These are phyloP conservation scores for Bacidia rubella DNA, from an alignment of 495 filamentous ascomycete species.

Conservation along the genomic window DNA sequence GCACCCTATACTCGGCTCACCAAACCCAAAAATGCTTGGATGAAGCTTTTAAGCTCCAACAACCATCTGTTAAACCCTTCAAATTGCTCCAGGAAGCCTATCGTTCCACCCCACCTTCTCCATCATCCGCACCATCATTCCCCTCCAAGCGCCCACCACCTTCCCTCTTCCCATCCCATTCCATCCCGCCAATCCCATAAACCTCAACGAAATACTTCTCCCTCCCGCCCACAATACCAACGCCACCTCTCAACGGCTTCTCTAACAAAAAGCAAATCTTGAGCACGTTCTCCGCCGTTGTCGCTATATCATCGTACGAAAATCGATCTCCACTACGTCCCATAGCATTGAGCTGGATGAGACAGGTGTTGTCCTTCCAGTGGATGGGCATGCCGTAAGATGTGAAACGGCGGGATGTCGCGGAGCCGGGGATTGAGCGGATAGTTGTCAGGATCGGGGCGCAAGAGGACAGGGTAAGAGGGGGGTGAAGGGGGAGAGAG, in stretches of 20 bases:
- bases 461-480: neutral
- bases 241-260: neutral
- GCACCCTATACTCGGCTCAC: no score
- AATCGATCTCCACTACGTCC: neutral
- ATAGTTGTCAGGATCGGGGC: neutral
- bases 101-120: no score
- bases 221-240: neutral
- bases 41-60: no score
- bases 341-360: neutral
- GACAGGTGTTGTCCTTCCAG: neutral
- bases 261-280: neutral
- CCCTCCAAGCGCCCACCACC: neutral
- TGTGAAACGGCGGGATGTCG: neutral
- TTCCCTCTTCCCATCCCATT: neutral
- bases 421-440: neutral
- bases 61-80: no score
- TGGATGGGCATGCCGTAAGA: neutral
- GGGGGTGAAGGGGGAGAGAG: neutral
- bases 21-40: no score
- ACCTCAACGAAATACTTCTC: neutral
- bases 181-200: neutral
- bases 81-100: no score
- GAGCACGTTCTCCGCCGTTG: neutral
- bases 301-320: neutral
- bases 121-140: no score